Conservation (phyloP, 2,329 filamentous ascomycete species). For the Dactylonectria macrodidyma region DNA sequence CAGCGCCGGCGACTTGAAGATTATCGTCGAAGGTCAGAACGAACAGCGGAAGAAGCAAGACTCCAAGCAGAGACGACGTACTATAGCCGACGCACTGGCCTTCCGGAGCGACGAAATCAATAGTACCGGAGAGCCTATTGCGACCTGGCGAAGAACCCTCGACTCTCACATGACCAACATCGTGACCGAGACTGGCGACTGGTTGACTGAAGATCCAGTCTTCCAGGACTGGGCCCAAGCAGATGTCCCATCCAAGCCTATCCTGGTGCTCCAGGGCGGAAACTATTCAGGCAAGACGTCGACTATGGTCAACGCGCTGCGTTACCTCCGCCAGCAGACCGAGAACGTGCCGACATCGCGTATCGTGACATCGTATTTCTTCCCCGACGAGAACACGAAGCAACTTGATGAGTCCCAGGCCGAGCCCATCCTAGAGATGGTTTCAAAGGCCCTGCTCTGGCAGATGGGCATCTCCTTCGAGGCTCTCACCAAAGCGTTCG, state of each 20-base stretch:
- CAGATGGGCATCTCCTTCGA: neutral
- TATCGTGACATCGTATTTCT: neutral
- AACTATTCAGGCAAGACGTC: neutral
- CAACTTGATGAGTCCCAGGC: neutral
- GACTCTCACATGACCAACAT: neutral
- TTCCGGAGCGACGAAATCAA: neutral
- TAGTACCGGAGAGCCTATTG: conserved; percentile 3
- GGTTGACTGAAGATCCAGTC: neutral
- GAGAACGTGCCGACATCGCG: neutral
- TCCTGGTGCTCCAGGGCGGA: conserved; percentile 2
- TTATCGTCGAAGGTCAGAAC: conserved; percentile 7
- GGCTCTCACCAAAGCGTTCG: neutral
- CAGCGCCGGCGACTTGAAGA: neutral
- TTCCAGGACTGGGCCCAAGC: conserved; percentile 10
- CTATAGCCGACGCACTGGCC: neutral
- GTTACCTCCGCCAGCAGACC: neutral
- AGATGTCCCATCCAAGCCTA: neutral
- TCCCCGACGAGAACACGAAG: neutral
- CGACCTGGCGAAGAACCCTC: conserved; percentile 5
- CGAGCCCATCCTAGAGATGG: neutral
- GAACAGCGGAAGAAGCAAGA: conserved; percentile 11
- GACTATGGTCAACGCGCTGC: neutral
- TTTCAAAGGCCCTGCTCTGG: neutral
- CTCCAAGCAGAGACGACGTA: neutral
- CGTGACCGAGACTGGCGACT: conserved; percentile 1